Evolutionary conservation across 768 basidiomycete genomes (phyloP), one percentile per base, ranked within the genome.

Genomic region (Vararia minispora): DNA sequence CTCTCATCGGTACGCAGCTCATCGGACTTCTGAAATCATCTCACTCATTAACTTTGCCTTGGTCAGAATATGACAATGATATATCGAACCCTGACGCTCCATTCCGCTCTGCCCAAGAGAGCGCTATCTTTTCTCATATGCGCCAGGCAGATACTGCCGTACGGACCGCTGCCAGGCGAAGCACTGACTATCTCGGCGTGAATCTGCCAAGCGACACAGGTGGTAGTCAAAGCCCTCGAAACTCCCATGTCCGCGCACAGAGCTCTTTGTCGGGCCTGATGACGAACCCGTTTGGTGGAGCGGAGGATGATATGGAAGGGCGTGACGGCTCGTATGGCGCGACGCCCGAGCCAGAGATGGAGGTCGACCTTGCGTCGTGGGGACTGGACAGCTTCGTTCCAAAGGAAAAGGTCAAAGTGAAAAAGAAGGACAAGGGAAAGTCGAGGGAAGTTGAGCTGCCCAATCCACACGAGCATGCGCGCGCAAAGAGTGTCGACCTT

Each of bases 21-120:
- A 41, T 26, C n/a, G 23, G 17, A 17, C 18, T 30, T 21, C 16
- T 24, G 22, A 39, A 18, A 9, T 28, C 3, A 14, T 20, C 10
- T 37, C 1, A 20, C 44, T 49, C 14, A 44, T 22, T 30, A 25
- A 25, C 37, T 20, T 31, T 32, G 4, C n/a, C 12, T 23, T 21
- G 2, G 30, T 13, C 45, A 91, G 89, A 92, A 58, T 92, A 92
- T 55, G 89, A 92, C 68, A 91, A 91, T 47, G 86, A 91, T 55
- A 66, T 71, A 25, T 62, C 69, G n/a, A 66, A 87, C 54, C 78
- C 79, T 5, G 58, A 74, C 36, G 67, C 62, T 9, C 74, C 75
- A 6, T 60, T 64, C 45, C 71, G 69, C 39, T 79, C 73, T 33
- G 86, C 86, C 3, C 73, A 86, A 30, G 83, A 89, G 43, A 88